Conservation (phyloP, 805 yeast genomes). For the Cyberlindnera bimundalis region DNA sequence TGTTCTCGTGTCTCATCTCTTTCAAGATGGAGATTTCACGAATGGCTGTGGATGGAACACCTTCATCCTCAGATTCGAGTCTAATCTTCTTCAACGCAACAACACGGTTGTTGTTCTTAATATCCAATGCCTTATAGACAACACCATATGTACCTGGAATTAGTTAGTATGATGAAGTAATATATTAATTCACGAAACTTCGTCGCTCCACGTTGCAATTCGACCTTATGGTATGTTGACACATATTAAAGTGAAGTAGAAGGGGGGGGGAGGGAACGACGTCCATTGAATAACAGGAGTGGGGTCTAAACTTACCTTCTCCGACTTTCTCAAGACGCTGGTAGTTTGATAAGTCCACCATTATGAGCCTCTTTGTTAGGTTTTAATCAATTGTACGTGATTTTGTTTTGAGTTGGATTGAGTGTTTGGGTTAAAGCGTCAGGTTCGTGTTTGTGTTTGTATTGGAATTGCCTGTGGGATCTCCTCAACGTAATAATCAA, state of each 20-base stretch:
- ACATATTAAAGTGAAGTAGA: too few species aligned
- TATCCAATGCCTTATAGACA: slow-evolving; percentile 92
- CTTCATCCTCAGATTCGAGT: slow-evolving; percentile 94
- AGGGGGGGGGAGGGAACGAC: too few species aligned
- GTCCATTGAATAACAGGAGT: too few species aligned
- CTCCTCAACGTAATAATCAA: too few species aligned
- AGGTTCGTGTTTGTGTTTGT: too few species aligned
- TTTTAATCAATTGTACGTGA: background rate
- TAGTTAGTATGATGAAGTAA: background rate
- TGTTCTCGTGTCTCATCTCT: slow-evolving; percentile 90
- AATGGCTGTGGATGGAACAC: slow-evolving; percentile 97
- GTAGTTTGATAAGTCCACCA: slow-evolving; percentile 75
- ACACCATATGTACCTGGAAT: slow-evolving; percentile 86
- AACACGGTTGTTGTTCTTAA: slow-evolving; percentile 80
- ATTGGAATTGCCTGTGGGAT: too few species aligned
- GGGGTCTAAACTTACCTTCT: slow-evolving; percentile 74
- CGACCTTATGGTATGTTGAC: too few species aligned
- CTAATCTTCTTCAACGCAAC: slow-evolving; percentile 96
- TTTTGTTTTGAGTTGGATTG: too few species aligned
- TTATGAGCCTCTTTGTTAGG: slow-evolving; percentile 3
- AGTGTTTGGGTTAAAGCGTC: too few species aligned
- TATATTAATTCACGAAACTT: too few species aligned
- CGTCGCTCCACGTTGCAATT: too few species aligned
- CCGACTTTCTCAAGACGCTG: slow-evolving; percentile 96
- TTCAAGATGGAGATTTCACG: slow-evolving; percentile 92